Evolutionary conservation across 805 yeast species (phyloP), one percentile per base, ranked within the genome.

Genomic region (Candida nanaspora): DNA sequence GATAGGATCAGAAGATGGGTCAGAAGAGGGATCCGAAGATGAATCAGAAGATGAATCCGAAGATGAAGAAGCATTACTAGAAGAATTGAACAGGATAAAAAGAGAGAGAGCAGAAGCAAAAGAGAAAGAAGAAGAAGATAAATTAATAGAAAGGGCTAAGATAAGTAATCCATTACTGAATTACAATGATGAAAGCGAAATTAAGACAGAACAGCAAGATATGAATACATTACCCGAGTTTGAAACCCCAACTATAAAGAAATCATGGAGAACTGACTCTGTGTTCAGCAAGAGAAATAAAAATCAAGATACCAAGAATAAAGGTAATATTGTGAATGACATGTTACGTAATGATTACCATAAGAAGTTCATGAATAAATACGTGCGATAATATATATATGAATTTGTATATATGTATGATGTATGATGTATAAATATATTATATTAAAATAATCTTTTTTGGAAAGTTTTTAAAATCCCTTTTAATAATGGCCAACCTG

Each of bases 401-500:
- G 18, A 7, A 23, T 13, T 19, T 25, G 5, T 26, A 35, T 26
- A 27, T 19, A 7, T 8, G 16, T 11, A 18, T 15, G 7, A 35
- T 35, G 22, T 20, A 35, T 25, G 18, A 19, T 22, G n/a, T n/a
- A n/a, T n/a, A n/a, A n/a, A n/a, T 13, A 11, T 29, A 18, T n/a
- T 23, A 28, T n/a, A 35, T 5, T 56, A 48, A 32, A 53, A 47
- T 8, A 59, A 16, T 50, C 69, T 67, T 29, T 52, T 54, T 28
- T 38, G 44, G 37, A 68, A 49, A 20, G 72, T 62, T 29, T 55
- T 52, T 15, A 61, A 26, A 16, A 80, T 78, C 31, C 78, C 79
- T 52, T 71, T 76, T 33, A 83, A 65, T 51, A 85, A 70, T 37
- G 83, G 83, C 69, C 78, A 74, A n/a, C 94, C 93, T 48, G 80